A percentile compares a stretch with the other conserved stretches of the same genome.
Evolutionary conservation across 2,329 filamentous ascomycete species (phyloP).

Genomic region (Leptographium galeiforme): DNA sequence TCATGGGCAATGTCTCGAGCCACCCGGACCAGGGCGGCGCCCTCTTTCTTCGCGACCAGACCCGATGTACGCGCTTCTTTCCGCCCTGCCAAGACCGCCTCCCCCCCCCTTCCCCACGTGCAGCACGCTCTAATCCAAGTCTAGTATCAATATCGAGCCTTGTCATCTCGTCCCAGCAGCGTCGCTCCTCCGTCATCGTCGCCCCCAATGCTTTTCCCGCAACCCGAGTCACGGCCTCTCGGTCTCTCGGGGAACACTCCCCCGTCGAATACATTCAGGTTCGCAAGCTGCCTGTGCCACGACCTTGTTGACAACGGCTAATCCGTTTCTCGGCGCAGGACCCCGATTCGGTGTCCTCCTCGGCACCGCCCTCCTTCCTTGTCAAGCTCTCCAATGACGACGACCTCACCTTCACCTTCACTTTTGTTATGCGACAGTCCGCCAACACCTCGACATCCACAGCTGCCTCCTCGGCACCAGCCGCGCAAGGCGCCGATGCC

Average conservation of each 20-base stretch:
- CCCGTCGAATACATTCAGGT: slow-evolving; percentile 91
- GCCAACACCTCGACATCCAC: slow-evolving; percentile 6
- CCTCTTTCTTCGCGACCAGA: slow-evolving; percentile 83
- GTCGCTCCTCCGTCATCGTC: slow-evolving; percentile 64
- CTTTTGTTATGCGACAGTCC: slow-evolving; percentile 61
- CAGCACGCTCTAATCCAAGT: slow-evolving; percentile 12
- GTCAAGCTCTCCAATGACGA: slow-evolving; percentile 82
- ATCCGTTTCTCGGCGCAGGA: slow-evolving; percentile 43
- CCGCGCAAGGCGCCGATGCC: slow-evolving; percentile 22
- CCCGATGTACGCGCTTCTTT: slow-evolving; percentile 51
- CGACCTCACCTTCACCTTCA: slow-evolving; percentile 86
- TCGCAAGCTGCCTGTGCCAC: slow-evolving; percentile 9
- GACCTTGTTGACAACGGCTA: neutral
- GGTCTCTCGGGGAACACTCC: slow-evolving; percentile 57
- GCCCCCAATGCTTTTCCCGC: slow-evolving; percentile 81
- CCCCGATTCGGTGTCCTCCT: slow-evolving; percentile 44
- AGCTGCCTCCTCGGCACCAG: slow-evolving; percentile 4
- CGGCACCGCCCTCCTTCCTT: slow-evolving; percentile 56
- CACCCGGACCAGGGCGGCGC: slow-evolving; percentile 69
- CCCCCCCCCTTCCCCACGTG: too few relatives aligned
- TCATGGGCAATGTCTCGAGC: slow-evolving; percentile 89
- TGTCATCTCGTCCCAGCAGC: slow-evolving; percentile 65
- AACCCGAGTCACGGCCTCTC: slow-evolving; percentile 58
- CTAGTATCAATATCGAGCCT: slow-evolving; percentile 80
- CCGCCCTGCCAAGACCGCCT: neutral